Evolutionary conservation across 75 land plant species (phyloP).

Genomic region (Picea sitchensis): DNA sequence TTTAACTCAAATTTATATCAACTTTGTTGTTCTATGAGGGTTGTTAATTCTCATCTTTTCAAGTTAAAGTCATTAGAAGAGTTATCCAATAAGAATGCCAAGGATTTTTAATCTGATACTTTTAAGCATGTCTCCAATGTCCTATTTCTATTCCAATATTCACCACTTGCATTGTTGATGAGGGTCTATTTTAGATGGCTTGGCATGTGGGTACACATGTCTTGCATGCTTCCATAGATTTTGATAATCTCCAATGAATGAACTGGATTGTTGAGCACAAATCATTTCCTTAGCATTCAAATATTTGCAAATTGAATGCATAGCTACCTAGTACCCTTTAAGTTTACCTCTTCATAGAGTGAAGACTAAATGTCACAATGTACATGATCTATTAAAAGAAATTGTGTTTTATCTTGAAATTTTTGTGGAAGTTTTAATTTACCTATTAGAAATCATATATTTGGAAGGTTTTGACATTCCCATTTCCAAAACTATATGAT

Average conservation of each 20-base stretch:
- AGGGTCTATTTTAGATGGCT: constrained; percentile 71
- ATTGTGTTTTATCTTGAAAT: background rate
- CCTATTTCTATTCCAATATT: constrained; percentile 68
- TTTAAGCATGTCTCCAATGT: constrained; percentile 75
- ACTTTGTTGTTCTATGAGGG: too few relatives aligned
- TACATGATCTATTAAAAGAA: constrained; percentile 7
- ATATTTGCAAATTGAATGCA: constrained; percentile 53
- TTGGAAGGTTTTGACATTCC: constrained; percentile 16
- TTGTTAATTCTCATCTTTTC: too few relatives aligned
- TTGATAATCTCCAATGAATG: constrained; percentile 53
- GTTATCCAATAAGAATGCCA: background rate
- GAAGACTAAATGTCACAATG: constrained; percentile 27
- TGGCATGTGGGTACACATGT: constrained; percentile 52
- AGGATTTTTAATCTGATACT: constrained; percentile 29
- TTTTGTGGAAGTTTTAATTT: constrained; percentile 15
- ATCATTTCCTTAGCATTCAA: constrained; percentile 63
- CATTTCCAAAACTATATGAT: constrained; percentile 19
- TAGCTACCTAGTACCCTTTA: constrained; percentile 44
- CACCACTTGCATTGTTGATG: constrained; percentile 65
- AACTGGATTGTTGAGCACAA: constrained; percentile 64
- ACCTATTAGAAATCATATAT: constrained; percentile 18
- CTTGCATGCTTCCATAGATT: constrained; percentile 83
- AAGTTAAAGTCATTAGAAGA: too few relatives aligned
- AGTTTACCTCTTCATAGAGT: constrained; percentile 75
- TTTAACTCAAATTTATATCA: background rate